These are phyloP conservation scores for Saxophila tyrrhenica DNA, from an alignment of 495 filamentous ascomycete genomes.

Conservation along the genomic window DNA sequence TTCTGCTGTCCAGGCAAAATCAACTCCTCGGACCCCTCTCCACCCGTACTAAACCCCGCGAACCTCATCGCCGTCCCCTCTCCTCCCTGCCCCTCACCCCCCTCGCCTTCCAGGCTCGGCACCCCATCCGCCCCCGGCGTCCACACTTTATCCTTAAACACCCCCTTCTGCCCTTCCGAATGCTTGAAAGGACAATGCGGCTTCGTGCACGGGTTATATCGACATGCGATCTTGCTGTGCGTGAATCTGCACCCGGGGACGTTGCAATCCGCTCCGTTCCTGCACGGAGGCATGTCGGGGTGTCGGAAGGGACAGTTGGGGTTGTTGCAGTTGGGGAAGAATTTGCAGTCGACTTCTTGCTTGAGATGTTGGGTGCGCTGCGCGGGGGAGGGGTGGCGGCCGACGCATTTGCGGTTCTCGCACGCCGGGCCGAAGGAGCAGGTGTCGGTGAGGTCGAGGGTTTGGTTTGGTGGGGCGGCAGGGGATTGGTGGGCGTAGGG, in stretches of 20 bases:
- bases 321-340: slow-evolving; percentile 89
- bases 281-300: slow-evolving; percentile 66
- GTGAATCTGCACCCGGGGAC: slow-evolving; percentile 80
- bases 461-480: slow-evolving; percentile 63
- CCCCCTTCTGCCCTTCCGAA: slow-evolving; percentile 69
- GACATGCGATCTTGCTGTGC: slow-evolving; percentile 72
- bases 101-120: not conserved
- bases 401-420: slow-evolving; percentile 89
- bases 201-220: slow-evolving; percentile 84
- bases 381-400: slow-evolving; percentile 84
- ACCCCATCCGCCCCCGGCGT: slow-evolving; percentile 43
- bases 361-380: slow-evolving; percentile 25
- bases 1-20: slow-evolving; percentile 14
- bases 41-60: slow-evolving; percentile 1
- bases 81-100: not conserved
- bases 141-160: slow-evolving; percentile 89
- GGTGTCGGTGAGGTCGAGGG: slow-evolving; percentile 64
- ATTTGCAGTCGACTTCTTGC: slow-evolving; percentile 73
- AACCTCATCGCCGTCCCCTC: not conserved
- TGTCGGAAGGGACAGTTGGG: slow-evolving; percentile 78
- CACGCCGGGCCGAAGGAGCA: slow-evolving; percentile 84
- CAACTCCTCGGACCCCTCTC: slow-evolving; percentile 12
- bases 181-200: slow-evolving; percentile 78
- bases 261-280: slow-evolving; percentile 86
- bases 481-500: slow-evolving; percentile 90